Base-by-base conservation (phyloP, 305 asterid genomes). In the Petunia hybrid region DNA sequence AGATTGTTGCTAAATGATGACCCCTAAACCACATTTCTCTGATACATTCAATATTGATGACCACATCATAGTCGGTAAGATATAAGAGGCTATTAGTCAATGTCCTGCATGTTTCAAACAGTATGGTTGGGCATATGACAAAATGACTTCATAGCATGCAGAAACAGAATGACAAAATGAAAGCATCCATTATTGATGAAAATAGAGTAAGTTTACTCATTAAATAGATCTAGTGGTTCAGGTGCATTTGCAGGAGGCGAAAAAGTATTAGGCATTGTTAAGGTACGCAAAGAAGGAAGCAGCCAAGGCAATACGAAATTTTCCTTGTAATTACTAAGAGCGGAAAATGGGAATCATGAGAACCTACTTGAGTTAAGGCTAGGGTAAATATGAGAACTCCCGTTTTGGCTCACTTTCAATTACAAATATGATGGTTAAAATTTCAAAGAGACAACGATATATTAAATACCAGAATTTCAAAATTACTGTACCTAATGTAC, bases 1-100 rank as follows among this genome's bases (percentile, higher is more conserved):
- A 74, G 64, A 53, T 36, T 74, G 79, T 13, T 74, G 64, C 8
- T 38, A 14, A 74, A 53, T 53, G 31, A 74, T 74, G 78, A 74
- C 78, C 78, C 78, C 14, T 53, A 38, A 36, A 74, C 64, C n/a
- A 53, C 64, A 53, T 74, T 53, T 53, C 7, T 53, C 64, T 38
- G 38, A 74, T 48, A 51, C 64, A 74, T 6, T 14, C 78, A 53
- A 53, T 36, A 36, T 51, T 74, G 48, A 53, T 6, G 13, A 48
- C 45, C 78, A 6, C 78, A 74, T 74, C 64, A 74, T 53, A 13
- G 46, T 38, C 53, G 79, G 48, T 53, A 38, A 74, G 64, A 38
- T 74, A 74, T 74, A 53, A 74, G 8, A n/a, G 38, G 79, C 0
- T 22, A 22, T 46, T 71, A 73, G 43, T 73, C 78, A 48, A 43